A percentile compares a stretch with the other conserved stretches of the same genome.
These are phyloP conservation scores for Deakozyma indianensis DNA, from an alignment of 805 yeast genomes.

Conservation along the genomic window DNA sequence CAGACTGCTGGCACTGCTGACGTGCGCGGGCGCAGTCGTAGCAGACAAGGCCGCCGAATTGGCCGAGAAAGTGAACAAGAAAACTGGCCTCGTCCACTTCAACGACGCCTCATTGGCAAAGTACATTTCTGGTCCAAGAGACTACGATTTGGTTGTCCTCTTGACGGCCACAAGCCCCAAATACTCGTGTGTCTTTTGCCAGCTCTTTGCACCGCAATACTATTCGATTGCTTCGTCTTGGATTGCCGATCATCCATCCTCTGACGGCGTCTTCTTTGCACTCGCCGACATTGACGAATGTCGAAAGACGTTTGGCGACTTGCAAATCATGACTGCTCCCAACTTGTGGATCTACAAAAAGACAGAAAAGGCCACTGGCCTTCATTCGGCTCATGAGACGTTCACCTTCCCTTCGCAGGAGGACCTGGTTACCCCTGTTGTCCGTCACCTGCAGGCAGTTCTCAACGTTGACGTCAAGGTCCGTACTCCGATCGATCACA, in stretches of 20 bases:
- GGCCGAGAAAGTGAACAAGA: conserved; percentile 50
- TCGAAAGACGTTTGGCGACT: conserved; percentile 34
- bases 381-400: conserved; percentile 14
- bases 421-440: conserved; percentile 11
- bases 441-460: conserved; percentile 6
- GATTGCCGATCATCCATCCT: conserved; percentile 38
- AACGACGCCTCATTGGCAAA: conserved; percentile 45
- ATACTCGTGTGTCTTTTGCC: conserved; percentile 67
- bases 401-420: conserved; percentile 16
- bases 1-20: conserved; percentile 52
- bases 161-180: conserved; percentile 63
- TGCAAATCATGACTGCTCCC: conserved; percentile 63
- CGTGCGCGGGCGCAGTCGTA: conserved; percentile 48
- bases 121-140: conserved; percentile 49
- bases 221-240: conserved; percentile 50
- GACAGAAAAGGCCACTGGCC: conserved; percentile 18
- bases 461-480: conserved; percentile 17
- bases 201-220: conserved; percentile 51
- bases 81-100: conserved; percentile 35
- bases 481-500: conserved; percentile 20
- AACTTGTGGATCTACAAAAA: conserved; percentile 54
- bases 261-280: conserved; percentile 52
- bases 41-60: conserved; percentile 39
- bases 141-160: conserved; percentile 48
- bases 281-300: conserved; percentile 56